A percentile compares a stretch with the other conserved stretches of the same genome.
Conservation (phyloP, 2,329 filamentous ascomycete species). For the Colletotrichum chrysophilum region DNA sequence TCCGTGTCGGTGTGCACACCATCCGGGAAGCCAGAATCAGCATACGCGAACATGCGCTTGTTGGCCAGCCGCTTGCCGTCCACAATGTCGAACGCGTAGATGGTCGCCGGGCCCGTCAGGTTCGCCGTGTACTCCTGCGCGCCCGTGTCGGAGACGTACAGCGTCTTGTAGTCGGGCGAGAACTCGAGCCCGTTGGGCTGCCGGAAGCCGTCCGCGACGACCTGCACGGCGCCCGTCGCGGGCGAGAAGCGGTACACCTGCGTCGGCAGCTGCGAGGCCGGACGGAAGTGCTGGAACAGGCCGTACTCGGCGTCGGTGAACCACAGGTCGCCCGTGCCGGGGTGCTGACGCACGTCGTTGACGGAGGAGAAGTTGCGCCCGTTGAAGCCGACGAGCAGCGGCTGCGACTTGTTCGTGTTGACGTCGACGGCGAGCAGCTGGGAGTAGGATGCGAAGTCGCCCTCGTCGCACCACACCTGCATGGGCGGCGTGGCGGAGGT, state of each 20-base stretch:
- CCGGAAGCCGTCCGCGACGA: constrained; percentile 52
- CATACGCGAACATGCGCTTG: constrained; percentile 54
- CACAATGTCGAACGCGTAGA: constrained; percentile 19
- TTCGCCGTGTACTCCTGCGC: neutral
- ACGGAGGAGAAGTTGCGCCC: constrained; percentile 48
- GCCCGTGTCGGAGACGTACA: constrained; percentile 52
- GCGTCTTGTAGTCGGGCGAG: constrained; percentile 46
- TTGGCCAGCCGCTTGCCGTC: constrained; percentile 33
- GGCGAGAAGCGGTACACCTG: constrained; percentile 55
- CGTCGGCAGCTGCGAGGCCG: constrained; percentile 45
- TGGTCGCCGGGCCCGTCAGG: constrained; percentile 1
- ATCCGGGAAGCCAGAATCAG: constrained; percentile 50
- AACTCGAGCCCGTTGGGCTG: constrained; percentile 52
- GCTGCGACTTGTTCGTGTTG: constrained; percentile 24
- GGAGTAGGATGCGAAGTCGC: constrained; percentile 9
- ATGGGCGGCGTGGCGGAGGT: constrained; percentile 20
- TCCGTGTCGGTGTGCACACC: constrained; percentile 49
- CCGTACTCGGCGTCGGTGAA: constrained; percentile 58
- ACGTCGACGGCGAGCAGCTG: constrained; percentile 20
- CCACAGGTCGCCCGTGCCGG: constrained; percentile 48
- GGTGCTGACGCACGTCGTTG: constrained; percentile 51
- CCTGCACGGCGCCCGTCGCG: constrained; percentile 40
- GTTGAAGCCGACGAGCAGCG: constrained; percentile 12
- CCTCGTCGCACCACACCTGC: constrained; percentile 25
- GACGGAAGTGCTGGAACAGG: constrained; percentile 50